Evolutionary conservation across 768 basidiomycete genomes (phyloP), one percentile per base, ranked within the genome.

Genomic region (Panellus pusillus): DNA sequence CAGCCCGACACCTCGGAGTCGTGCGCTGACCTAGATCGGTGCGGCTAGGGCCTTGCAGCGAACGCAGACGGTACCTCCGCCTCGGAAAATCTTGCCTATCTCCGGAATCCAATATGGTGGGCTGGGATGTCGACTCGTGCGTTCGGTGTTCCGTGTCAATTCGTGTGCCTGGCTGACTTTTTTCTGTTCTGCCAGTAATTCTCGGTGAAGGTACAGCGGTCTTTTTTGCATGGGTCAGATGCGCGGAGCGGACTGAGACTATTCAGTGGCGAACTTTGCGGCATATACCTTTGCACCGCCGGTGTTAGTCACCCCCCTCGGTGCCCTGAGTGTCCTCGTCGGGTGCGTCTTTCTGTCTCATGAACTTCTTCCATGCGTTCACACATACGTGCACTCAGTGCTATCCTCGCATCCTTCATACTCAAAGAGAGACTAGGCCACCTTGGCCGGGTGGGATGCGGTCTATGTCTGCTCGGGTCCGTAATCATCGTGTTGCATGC

Each of bases 281-380:
- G 96, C 96, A 8, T 98, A 98, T 68, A 91, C 93, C 0, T 99
- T 98, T 63, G 97, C 97, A 2, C 97, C 96, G 56, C 92, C 97
- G 62, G 95, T 98, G 66, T 78, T 99, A 51, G 94, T 99, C n/a
- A 98, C 96, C 1, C 97, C 97, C 1, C 73, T 99, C n/a, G 97
- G 97, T 50, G 94, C 96, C 18, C 77, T 97, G 39, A 95, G 92
- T 68, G 97, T 99, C 12, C 80, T 99, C 58, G 91, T 99, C 55
- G 97, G 96, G 95, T 96, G 63, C 55, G 86, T 72, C 11, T 14
- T 28, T 24, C n/a, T 24, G 46, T 44, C 31, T 48, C 32, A 27
- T 24, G 0, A 44, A 6, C 9, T 13, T 1, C 2, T n/a, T 6
- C 35, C 11, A 39, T 37, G 12, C 38, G 48, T 54, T 49, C 58